These are phyloP conservation scores for Solanum ossicruentum DNA, from an alignment of 257 asterid species.

Conservation along the genomic window DNA sequence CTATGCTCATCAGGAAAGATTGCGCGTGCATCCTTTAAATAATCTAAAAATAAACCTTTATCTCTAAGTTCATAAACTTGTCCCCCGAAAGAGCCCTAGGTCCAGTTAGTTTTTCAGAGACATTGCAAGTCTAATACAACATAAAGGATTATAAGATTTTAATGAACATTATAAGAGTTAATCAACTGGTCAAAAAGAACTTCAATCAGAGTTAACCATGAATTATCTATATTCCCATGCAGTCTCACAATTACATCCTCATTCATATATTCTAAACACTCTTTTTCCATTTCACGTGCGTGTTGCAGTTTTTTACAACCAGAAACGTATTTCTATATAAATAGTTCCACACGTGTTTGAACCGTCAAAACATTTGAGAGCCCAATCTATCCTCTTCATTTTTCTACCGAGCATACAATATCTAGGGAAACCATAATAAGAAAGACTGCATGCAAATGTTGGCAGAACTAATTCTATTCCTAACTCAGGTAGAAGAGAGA, in stretches of 20 bases:
- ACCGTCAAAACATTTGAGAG: background rate
- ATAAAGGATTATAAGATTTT: background rate
- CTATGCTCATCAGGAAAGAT: background rate
- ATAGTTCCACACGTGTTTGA: background rate
- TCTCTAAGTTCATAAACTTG: background rate
- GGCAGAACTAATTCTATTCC: background rate
- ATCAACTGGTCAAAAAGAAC: background rate
- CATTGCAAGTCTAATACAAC: background rate
- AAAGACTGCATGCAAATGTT: background rate
- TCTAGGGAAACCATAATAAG: background rate
- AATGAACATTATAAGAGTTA: background rate
- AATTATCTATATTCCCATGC: background rate
- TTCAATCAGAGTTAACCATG: background rate
- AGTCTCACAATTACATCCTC: background rate
- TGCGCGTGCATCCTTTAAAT: no score
- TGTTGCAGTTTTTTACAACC: background rate
- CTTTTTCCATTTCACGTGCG: background rate
- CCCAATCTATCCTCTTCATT: background rate
- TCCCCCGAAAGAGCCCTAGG: background rate
- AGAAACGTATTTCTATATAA: background rate
- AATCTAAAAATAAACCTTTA: background rate
- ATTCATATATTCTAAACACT: background rate
- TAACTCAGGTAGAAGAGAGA: background rate
- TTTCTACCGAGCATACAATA: background rate
- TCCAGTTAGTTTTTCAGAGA: background rate